Evolutionary conservation across 2,329 filamentous ascomycete species (phyloP), one percentile per base, ranked within the genome.

Genomic region (Parafenestella ontariensis): DNA sequence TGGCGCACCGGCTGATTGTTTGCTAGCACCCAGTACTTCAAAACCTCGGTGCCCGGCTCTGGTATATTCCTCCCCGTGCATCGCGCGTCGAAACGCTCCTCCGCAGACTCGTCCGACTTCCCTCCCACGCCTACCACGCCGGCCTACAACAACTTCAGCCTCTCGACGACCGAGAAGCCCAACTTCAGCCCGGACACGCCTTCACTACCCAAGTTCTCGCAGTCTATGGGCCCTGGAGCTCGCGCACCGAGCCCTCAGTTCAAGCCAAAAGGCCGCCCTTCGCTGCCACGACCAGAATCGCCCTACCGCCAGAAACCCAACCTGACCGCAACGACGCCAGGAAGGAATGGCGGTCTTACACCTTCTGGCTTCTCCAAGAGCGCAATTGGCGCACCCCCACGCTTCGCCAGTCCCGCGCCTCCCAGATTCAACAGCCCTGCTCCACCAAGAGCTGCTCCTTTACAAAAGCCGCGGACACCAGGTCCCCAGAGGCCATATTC

Each of bases 21-120:
- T 24, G 46, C 49, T 62, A 83, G 82, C 36, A 81, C 80, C 54
- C 81, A 80, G 51, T 99, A 99, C 78, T 99, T 99, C 75, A 83
- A 82, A 31, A 96, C 95, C 10, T 83, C 84, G 3, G 78, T 88
- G 20, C 85, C 91, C 0, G 92, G 92, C 58, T 87, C 95, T 2
- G 95, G 95, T 56, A 98, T 99, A 69, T 99, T 99, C 73, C 83
- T 99, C 13, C 95, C 95, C 3, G 80, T 95, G 15, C 86, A 88
- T 73, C 95, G 96, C 74, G 91, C 91, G 29, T 83, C 84, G 70
- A 90, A 85, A 75, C 88, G 86, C 71, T 85, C 84, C 45, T 86
- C 84, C 36, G 82, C 81, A 26, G 80, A 84, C 33, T 78, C 78
- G 31, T 81, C 79, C 46, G 79, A 83, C 6, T 84, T 85, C 60